phyloP scores from a whole-genome alignment of 1,139 yeast genomes.

The Pichia norvegensis region DNA sequence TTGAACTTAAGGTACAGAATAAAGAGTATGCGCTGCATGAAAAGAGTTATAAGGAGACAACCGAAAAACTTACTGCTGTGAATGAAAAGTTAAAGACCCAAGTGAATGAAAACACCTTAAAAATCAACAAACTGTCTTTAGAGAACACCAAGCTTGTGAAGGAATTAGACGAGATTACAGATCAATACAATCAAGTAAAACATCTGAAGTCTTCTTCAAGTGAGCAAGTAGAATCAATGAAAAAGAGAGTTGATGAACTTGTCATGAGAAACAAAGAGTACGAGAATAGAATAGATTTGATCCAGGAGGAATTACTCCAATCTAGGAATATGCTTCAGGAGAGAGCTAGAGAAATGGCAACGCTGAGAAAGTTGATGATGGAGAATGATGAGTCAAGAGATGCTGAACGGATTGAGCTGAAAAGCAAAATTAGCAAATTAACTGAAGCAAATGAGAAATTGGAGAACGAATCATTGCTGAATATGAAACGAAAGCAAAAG shows the following conservation, averaged over 20 bases:
- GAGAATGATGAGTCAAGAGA: constrained; percentile 61
- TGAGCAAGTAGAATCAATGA: constrained; percentile 50
- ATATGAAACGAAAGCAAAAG: constrained; percentile 43
- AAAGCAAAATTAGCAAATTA: constrained; percentile 34
- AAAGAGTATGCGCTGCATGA: constrained; percentile 37
- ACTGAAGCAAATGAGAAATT: constrained; percentile 54
- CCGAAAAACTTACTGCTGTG: constrained; percentile 34
- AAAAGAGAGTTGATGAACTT: constrained; percentile 74
- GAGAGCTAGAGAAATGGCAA: constrained; percentile 67
- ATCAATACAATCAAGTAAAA: constrained; percentile 42
- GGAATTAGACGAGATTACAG: constrained; percentile 44
- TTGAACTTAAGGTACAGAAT: constrained; percentile 38
- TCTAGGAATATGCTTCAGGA: constrained; percentile 67
- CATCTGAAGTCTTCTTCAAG: constrained; percentile 42
- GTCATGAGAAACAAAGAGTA: constrained; percentile 61
- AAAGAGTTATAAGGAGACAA: constrained; percentile 32
- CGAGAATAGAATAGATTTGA: constrained; percentile 48
- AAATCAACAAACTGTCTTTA: constrained; percentile 35
- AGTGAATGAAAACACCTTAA: constrained; percentile 30
- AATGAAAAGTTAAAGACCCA: constrained; percentile 33
- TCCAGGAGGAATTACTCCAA: constrained; percentile 78
- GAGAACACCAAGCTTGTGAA: constrained; percentile 48
- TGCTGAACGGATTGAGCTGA: constrained; percentile 39
- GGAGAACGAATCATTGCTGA: constrained; percentile 46
- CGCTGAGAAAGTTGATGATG: constrained; percentile 58